Base-by-base conservation (phyloP, 805 yeast species). In the Myxozyma lipomycoides region DNA sequence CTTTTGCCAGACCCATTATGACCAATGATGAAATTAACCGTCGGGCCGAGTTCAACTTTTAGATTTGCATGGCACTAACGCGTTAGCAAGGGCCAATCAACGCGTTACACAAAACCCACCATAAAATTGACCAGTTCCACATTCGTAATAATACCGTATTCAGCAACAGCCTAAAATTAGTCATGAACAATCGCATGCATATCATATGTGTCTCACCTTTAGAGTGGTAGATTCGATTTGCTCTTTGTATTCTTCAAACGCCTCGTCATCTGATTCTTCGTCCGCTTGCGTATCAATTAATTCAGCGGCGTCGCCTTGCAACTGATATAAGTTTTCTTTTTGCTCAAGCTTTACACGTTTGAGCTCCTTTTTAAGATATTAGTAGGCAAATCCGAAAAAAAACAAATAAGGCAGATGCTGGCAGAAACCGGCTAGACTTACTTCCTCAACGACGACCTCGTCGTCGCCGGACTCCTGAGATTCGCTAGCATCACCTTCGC, bases 1-100 rank as follows among this genome's bases (percentile, higher is more conserved):
- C 93, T 83, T 63, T 93, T 93, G 4, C 98, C 98, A 0, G 95
- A 79, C 32, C 99, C 99, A 65, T 93, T 93, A 10, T 97, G 97
- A 0, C 97, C 98, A 46, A 93, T 84, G 51, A 93, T 85, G 83
- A 93, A 80, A 64, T 93, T 93, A 64, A 93, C 73, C 1, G 83
- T 74, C 0, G 97, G 96, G 0, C 91, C 84, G 49, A 91, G 75
- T 36, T 75, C 77, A 6, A 93, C 69, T 49, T 80, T 81, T 62
- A 93, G 86, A 48, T 86, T 79, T 42, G 80, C 83, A 64, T 93
- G 98, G 58, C 95, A 88, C 96, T 55, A 30, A 2, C 32, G 12
- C 12, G 32, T 28, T 28, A 28, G 17, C 4, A 25, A 24, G 15
- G n/a, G 52, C 62, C 59, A 64, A 61, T 60, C 57, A 5, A 4